Conservation (phyloP, 2,329 filamentous ascomycete species). For the Cadophora malorum region DNA sequence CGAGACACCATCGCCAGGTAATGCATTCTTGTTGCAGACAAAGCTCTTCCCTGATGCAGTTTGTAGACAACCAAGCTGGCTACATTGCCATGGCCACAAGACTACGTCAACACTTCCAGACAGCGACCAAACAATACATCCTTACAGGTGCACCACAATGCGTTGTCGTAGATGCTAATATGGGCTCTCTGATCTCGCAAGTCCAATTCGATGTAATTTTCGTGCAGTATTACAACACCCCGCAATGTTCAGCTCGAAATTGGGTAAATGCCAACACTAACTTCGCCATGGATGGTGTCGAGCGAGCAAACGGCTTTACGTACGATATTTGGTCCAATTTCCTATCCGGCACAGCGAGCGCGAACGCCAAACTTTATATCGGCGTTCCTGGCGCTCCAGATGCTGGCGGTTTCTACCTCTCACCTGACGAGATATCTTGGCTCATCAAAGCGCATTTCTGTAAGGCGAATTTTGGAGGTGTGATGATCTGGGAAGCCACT, state of each 20-base stretch:
- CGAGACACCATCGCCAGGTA: constrained; percentile 30
- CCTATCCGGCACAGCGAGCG: constrained; percentile 30
- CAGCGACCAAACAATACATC: constrained; percentile 31
- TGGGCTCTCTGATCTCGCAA: constrained; percentile 35
- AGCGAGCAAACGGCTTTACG: constrained; percentile 31
- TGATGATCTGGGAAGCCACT: constrained; percentile 40
- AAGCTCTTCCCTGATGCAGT: not conserved
- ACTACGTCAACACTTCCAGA: constrained; percentile 34
- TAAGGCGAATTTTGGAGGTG: constrained; percentile 35
- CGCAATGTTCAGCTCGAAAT: constrained; percentile 27
- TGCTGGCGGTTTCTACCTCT: constrained; percentile 26
- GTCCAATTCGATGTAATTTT: constrained; percentile 37
- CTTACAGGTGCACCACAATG: constrained; percentile 39
- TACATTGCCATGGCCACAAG: constrained; percentile 35
- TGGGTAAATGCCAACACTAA: constrained; percentile 29
- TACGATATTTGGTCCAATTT: constrained; percentile 32
- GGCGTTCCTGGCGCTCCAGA: constrained; percentile 33
- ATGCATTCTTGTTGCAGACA: not conserved
- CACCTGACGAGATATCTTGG: constrained; percentile 25
- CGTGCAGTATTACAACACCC: constrained; percentile 40
- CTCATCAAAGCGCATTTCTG: constrained; percentile 31
- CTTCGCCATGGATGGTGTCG: constrained; percentile 23
- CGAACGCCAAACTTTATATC: constrained; percentile 36
- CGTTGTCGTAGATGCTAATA: constrained; percentile 35
- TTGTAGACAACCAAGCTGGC: constrained; percentile 26